phyloP scores from a whole-genome alignment of 1,284 basidiomycete genomes.

The Termitomyces sp. region DNA sequence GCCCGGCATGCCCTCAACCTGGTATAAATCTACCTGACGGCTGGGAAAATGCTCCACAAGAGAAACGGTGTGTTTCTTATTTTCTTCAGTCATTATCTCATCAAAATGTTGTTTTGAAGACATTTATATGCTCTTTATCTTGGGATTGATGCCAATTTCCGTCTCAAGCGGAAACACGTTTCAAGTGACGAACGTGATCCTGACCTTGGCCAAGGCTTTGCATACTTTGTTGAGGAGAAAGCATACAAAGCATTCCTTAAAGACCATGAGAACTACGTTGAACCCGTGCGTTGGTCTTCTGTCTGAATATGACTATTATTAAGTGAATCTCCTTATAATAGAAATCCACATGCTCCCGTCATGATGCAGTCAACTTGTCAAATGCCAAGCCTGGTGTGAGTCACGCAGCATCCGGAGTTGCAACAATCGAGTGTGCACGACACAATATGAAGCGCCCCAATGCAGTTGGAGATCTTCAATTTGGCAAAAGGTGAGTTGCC shows the following conservation, averaged over 20 bases:
- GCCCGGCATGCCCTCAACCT: conserved; percentile 24
- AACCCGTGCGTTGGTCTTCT: conserved; percentile 2
- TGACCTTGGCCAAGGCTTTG: background rate
- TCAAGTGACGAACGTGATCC: conserved; percentile 3
- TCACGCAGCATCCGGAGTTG: conserved; percentile 27
- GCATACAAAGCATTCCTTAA: conserved; percentile 13
- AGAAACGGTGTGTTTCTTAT: conserved; percentile 1
- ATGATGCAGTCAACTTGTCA: conserved; percentile 25
- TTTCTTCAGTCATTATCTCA: no score
- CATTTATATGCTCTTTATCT: conserved; percentile 5
- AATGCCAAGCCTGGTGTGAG: conserved; percentile 21
- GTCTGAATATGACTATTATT: background rate
- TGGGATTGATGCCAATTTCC: conserved; percentile 25
- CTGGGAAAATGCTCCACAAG: conserved; percentile 13
- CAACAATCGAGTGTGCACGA: conserved; percentile 27
- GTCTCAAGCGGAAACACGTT: conserved; percentile 7
- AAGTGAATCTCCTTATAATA: background rate
- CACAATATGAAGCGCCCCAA: conserved; percentile 30
- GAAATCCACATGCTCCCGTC: conserved; percentile 22
- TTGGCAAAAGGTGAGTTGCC: conserved; percentile 29
- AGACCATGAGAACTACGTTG: conserved; percentile 1
- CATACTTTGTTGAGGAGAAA: background rate
- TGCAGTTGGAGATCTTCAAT: conserved; percentile 32
- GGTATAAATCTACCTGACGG: conserved; percentile 19
- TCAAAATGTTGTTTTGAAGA: background rate